A percentile compares a stretch with the other conserved stretches of the same genome.
Conservation (phyloP, 139 green algal genomes). For the Chlorella sp. region DNA sequence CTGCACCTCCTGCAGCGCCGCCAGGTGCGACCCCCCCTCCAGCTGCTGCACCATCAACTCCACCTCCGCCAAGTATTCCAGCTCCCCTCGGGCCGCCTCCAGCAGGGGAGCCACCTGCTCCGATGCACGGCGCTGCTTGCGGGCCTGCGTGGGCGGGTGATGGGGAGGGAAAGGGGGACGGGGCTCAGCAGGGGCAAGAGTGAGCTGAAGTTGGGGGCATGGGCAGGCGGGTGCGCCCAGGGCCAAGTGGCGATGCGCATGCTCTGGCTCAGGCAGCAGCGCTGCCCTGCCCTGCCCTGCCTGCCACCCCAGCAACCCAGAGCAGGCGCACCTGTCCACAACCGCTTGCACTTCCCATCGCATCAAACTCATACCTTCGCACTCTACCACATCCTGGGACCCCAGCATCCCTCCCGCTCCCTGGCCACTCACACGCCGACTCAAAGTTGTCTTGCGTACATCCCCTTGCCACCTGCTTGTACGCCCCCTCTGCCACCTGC, state of each 20-base stretch:
- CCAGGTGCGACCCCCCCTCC: conserved; percentile 31
- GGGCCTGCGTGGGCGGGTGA: conserved; percentile 44
- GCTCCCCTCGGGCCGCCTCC: conserved; percentile 48
- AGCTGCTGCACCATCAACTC: conserved; percentile 51
- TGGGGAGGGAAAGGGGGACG: neutral
- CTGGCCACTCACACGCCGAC: neutral
- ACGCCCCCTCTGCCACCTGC: conserved; percentile 17
- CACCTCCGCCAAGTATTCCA: conserved; percentile 55
- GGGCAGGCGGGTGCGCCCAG: neutral
- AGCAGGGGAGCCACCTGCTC: conserved; percentile 76
- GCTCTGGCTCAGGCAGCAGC: neutral
- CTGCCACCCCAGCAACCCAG: neutral
- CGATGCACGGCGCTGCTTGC: conserved; percentile 71
- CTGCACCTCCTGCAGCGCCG: conserved; percentile 48
- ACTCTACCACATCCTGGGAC: neutral
- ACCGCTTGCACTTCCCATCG: neutral
- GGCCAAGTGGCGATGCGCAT: neutral
- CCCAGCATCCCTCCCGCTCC: neutral
- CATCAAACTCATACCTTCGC: no score
- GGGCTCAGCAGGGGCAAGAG: neutral
- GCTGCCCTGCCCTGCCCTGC: neutral
- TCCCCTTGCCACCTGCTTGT: conserved; percentile 49
- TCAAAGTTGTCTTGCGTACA: conserved; percentile 56
- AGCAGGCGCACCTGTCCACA: neutral
- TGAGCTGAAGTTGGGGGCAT: no score